These are phyloP conservation scores for Fraxinus latifolia DNA, from an alignment of 305 asterid species.

Conservation along the genomic window DNA sequence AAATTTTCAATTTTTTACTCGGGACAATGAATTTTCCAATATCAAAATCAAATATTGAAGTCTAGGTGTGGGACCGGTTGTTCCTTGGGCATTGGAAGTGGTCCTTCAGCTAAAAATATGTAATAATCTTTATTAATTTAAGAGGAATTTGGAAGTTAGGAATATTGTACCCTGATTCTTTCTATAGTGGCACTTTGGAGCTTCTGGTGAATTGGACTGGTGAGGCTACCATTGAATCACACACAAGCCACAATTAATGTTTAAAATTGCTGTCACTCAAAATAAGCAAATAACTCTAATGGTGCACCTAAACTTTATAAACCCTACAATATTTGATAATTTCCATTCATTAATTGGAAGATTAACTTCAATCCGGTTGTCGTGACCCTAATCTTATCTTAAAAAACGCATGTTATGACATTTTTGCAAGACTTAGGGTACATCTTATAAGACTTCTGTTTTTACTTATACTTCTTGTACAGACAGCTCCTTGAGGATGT, in stretches of 20 bases:
- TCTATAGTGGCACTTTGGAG: neutral
- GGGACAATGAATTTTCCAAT: neutral
- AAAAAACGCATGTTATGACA: too few species aligned
- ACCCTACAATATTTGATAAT: neutral
- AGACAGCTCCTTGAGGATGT: too few species aligned
- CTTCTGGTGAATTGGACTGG: neutral
- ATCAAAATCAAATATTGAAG: neutral
- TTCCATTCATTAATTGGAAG: neutral
- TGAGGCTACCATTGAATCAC: neutral
- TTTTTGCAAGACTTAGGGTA: too few species aligned
- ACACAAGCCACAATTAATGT: neutral
- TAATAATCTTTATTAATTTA: neutral
- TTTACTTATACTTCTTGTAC: too few species aligned
- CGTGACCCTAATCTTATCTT: too few species aligned
- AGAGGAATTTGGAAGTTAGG: neutral
- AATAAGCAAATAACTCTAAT: neutral
- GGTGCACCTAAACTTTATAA: neutral
- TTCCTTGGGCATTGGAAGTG: constrained; percentile 29
- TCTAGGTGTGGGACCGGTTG: constrained; percentile 23
- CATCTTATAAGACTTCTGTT: too few species aligned
- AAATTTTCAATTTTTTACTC: neutral
- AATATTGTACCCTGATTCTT: neutral
- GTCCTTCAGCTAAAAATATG: constrained; percentile 28
- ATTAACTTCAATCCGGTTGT: too few species aligned
- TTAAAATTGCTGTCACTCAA: neutral